These are phyloP conservation scores for Vigna radiata DNA, from an alignment of 306 rosid genomes.

Conservation along the genomic window DNA sequence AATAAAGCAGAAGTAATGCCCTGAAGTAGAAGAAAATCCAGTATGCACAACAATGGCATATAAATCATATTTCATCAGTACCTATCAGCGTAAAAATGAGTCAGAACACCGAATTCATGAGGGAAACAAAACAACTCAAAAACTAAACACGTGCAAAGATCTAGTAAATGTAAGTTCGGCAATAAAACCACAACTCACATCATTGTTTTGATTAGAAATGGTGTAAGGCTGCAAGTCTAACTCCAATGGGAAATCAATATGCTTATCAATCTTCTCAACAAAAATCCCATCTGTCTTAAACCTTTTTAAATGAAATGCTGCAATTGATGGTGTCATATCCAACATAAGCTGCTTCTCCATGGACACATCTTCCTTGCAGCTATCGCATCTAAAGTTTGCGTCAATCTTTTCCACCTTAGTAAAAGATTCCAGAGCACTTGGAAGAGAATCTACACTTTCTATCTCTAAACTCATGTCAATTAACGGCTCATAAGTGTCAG, in stretches of 20 bases:
- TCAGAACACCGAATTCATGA: conserved; percentile 12
- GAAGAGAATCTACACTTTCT: conserved; percentile 67
- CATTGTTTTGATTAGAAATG: conserved; percentile 32
- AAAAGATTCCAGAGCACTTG: conserved; percentile 77
- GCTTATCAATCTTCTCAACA: conserved; percentile 84
- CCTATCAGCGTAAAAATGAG: conserved; percentile 55
- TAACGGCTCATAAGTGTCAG: conserved; percentile 77
- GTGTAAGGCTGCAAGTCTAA: conserved; percentile 81
- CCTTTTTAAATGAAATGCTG: conserved; percentile 83
- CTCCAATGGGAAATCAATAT: conserved; percentile 77
- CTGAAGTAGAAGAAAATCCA: conserved; percentile 74
- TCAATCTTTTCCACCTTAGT: conserved; percentile 81
- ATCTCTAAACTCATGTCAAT: conserved; percentile 91
- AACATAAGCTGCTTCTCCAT: conserved; percentile 80
- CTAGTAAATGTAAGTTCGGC: not conserved
- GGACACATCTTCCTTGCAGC: conserved; percentile 73
- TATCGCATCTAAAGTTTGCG: conserved; percentile 69
- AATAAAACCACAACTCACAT: conserved; percentile 57
- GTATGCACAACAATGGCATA: conserved; percentile 83
- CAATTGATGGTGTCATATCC: conserved; percentile 73
- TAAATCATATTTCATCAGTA: conserved; percentile 69
- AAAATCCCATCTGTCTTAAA: conserved; percentile 68
- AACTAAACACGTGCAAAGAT: not conserved
- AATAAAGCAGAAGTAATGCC: conserved; percentile 85
- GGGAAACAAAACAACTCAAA: not conserved